Conservation (phyloP, 192 early-diverging fungal species). For the Podila minutissima region DNA sequence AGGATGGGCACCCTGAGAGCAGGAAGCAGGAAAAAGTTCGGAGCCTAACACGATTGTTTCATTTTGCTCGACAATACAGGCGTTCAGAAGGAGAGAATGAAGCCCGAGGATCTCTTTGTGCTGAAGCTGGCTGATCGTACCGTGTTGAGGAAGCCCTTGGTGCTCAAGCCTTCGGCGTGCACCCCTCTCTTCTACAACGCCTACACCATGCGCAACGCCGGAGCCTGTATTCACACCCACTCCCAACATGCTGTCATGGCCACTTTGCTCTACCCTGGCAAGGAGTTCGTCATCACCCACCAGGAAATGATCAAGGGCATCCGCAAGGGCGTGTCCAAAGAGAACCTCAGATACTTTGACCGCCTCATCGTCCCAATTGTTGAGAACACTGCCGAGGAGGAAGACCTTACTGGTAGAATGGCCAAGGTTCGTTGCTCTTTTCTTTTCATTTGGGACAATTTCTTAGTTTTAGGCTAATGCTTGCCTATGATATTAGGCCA, state of each 20-base stretch:
- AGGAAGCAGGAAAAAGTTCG: background rate
- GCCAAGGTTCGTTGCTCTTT: slow-evolving; percentile 57
- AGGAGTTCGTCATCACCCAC: slow-evolving; percentile 88
- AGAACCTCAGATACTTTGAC: slow-evolving; percentile 81
- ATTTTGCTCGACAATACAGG: slow-evolving; percentile 59
- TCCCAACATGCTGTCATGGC: slow-evolving; percentile 96
- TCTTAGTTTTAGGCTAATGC: slow-evolving; percentile 7
- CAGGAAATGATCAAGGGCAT: slow-evolving; percentile 99
- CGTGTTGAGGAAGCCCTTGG: slow-evolving; percentile 75
- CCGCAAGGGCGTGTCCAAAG: slow-evolving; percentile 70
- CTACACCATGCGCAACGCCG: slow-evolving; percentile 84
- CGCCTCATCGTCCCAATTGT: slow-evolving; percentile 91
- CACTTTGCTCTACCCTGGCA: slow-evolving; percentile 80
- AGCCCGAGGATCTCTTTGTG: slow-evolving; percentile 87
- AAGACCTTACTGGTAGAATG: slow-evolving; percentile 90
- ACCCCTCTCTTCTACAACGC: slow-evolving; percentile 96
- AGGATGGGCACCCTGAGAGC: background rate
- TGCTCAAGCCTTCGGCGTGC: slow-evolving; percentile 89
- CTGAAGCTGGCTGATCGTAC: slow-evolving; percentile 66
- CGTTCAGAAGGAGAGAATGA: slow-evolving; percentile 96
- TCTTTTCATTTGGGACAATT: background rate
- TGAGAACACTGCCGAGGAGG: slow-evolving; percentile 95
- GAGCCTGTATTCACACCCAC: slow-evolving; percentile 97
- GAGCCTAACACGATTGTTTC: background rate
- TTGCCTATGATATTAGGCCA: slow-evolving; percentile 63